Evolutionary conservation across 176 grass and related monocot species (phyloP).

Genomic region (Puccinellia tenuiflora): DNA sequence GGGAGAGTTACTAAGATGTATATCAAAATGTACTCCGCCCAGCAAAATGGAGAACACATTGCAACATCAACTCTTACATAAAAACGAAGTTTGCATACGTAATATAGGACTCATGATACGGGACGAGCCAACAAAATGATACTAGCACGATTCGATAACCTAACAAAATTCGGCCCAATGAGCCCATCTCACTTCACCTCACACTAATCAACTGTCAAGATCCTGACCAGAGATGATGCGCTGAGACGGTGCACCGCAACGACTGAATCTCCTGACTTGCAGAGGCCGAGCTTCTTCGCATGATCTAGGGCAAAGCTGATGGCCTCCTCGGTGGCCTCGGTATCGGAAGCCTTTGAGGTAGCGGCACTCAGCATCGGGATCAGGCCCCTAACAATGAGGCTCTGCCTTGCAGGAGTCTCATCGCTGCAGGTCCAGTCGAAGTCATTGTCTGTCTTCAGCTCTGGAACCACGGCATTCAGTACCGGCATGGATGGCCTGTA

Average conservation of each 20-base stretch:
- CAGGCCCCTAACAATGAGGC: slow-evolving; percentile 59
- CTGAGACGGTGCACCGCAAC: slow-evolving; percentile 68
- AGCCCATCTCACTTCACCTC: background rate
- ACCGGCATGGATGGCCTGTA: slow-evolving; percentile 71
- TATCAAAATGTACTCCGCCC: background rate
- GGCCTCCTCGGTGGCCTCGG: slow-evolving; percentile 66
- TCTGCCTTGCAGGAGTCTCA: slow-evolving; percentile 74
- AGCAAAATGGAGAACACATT: too few relatives aligned
- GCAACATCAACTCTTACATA: background rate
- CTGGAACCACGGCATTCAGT: slow-evolving; percentile 52
- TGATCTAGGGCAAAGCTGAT: slow-evolving; percentile 44
- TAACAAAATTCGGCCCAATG: slow-evolving; percentile 32
- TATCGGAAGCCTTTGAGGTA: slow-evolving; percentile 58
- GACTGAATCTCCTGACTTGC: slow-evolving; percentile 60
- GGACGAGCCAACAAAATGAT: slow-evolving; percentile 18
- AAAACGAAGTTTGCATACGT: background rate
- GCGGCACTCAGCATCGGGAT: slow-evolving; percentile 58
- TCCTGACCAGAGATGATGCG: slow-evolving; percentile 49
- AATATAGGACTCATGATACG: background rate
- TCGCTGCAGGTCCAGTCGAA: slow-evolving; percentile 81
- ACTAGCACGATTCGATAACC: slow-evolving; percentile 6
- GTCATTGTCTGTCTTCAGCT: slow-evolving; percentile 52
- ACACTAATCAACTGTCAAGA: slow-evolving; percentile 46
- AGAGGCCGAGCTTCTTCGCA: slow-evolving; percentile 59
- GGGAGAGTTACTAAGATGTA: background rate